phyloP scores from a whole-genome alignment of 768 basidiomycete species.

The Lactifluus subvellereus region DNA sequence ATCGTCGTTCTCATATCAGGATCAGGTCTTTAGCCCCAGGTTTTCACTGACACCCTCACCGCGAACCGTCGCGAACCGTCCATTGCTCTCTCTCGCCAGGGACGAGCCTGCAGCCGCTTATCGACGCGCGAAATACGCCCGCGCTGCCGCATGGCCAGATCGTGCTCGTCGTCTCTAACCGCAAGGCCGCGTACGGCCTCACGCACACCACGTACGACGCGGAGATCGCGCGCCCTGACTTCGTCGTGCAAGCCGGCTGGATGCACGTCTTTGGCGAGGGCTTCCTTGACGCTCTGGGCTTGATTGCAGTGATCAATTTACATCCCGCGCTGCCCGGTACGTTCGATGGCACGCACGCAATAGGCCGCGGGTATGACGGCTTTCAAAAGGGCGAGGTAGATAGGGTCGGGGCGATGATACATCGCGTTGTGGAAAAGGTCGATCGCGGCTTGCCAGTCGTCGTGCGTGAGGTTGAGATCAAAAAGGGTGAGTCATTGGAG shows the following conservation, averaged over 20 bases:
- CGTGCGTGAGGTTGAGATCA: constrained; percentile 70
- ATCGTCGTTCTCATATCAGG: constrained; percentile 57
- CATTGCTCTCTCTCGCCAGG: constrained; percentile 43
- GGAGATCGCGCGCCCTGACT: constrained; percentile 76
- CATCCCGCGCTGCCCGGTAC: constrained; percentile 94
- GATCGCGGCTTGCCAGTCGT: constrained; percentile 88
- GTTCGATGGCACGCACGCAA: constrained; percentile 94
- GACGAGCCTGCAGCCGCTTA: constrained; percentile 92
- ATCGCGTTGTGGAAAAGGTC: constrained; percentile 88
- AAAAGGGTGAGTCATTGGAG: constrained; percentile 64
- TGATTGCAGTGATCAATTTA: constrained; percentile 86
- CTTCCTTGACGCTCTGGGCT: constrained; percentile 66
- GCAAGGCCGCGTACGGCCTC: constrained; percentile 86
- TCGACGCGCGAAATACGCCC: constrained; percentile 75
- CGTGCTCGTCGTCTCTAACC: constrained; percentile 82
- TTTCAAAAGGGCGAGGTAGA: constrained; percentile 77
- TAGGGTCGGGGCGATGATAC: constrained; percentile 85
- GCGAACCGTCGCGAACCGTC: too few relatives aligned
- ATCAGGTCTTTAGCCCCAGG: constrained; percentile 41
- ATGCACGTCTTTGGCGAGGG: constrained; percentile 90
- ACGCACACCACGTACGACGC: constrained; percentile 78
- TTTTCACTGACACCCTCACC: too few relatives aligned
- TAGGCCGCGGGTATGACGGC: constrained; percentile 84
- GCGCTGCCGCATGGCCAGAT: constrained; percentile 67
- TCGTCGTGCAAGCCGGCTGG: constrained; percentile 94